Conservation (phyloP, 306 rosid genomes). For the Rosa multiflora region DNA sequence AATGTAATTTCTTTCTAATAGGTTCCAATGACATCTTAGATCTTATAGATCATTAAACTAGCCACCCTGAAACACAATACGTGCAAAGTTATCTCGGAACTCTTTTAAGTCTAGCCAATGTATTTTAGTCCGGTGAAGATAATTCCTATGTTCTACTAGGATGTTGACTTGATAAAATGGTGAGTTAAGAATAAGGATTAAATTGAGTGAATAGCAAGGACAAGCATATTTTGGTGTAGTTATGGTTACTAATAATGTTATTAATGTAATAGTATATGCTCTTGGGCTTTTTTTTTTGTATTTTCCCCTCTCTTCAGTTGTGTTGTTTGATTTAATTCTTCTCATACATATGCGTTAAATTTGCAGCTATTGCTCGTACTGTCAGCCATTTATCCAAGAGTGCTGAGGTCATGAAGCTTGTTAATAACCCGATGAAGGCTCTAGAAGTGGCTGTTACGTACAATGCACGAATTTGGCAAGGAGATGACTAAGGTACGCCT, state of each 20-base stretch:
- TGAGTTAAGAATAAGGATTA: not conserved
- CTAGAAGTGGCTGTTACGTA: conserved; percentile 75
- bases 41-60: not conserved
- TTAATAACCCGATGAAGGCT: conserved; percentile 95
- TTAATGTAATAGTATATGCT: not conserved
- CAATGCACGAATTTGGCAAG: conserved; percentile 97
- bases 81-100: not conserved
- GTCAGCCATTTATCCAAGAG: conserved; percentile 99
- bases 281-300: not conserved
- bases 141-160: not conserved
- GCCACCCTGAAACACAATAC: not conserved
- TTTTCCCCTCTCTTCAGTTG: not conserved
- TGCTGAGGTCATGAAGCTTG: conserved; percentile 96
- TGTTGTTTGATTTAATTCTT: not conserved
- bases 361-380: conserved; percentile 64
- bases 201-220: not conserved
- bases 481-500: conserved; percentile 91
- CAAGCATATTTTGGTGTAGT: not conserved
- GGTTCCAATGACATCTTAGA: conserved; percentile 3
- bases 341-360: not conserved
- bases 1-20: not conserved
- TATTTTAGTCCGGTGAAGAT: not conserved
- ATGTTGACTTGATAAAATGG: not conserved
- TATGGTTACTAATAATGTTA: not conserved
- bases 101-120: not conserved